Percentiles rank a stretch among this genome's conserved stretches.
These are phyloP conservation scores for Citrus glauca DNA, from an alignment of 345 rosid genomes.

Conservation along the genomic window DNA sequence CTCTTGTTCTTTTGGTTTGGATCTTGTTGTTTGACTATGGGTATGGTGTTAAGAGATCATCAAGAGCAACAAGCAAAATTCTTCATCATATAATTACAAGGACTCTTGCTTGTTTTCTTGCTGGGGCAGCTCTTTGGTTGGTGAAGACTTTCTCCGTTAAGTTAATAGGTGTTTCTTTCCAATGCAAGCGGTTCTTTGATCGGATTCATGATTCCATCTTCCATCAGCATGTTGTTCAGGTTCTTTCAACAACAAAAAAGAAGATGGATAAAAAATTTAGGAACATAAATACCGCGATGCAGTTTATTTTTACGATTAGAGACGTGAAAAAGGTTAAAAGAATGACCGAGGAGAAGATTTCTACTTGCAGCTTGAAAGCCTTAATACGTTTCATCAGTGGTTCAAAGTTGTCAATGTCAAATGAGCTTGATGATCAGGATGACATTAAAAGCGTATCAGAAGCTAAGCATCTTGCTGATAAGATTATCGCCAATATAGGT, in stretches of 20 bases:
- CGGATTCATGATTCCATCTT: constrained; percentile 62
- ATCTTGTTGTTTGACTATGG: constrained; percentile 41
- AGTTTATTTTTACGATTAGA: constrained; percentile 40
- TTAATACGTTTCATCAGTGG: constrained; percentile 44
- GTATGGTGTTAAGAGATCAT: constrained; percentile 23
- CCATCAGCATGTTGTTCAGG: constrained; percentile 50
- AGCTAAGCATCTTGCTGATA: constrained; percentile 59
- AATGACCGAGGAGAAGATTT: constrained; percentile 46
- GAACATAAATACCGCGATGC: not conserved
- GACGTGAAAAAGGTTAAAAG: constrained; percentile 44
- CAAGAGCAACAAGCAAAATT: constrained; percentile 23
- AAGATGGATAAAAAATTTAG: constrained; percentile 37
- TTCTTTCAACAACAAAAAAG: constrained; percentile 49
- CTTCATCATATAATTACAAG: constrained; percentile 34
- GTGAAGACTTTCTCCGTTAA: constrained; percentile 48
- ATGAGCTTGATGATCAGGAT: constrained; percentile 18
- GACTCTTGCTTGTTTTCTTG: constrained; percentile 39
- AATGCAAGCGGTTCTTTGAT: constrained; percentile 51
- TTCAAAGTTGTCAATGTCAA: constrained; percentile 37
- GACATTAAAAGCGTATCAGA: constrained; percentile 66
- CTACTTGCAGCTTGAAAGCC: constrained; percentile 80
- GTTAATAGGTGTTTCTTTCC: constrained; percentile 50
- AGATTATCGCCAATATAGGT: constrained; percentile 55
- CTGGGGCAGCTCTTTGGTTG: constrained; percentile 48
- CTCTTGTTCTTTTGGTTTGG: constrained; percentile 51